phyloP scores from a whole-genome alignment of 768 basidiomycete genomes.

The Suillus spraguei region DNA sequence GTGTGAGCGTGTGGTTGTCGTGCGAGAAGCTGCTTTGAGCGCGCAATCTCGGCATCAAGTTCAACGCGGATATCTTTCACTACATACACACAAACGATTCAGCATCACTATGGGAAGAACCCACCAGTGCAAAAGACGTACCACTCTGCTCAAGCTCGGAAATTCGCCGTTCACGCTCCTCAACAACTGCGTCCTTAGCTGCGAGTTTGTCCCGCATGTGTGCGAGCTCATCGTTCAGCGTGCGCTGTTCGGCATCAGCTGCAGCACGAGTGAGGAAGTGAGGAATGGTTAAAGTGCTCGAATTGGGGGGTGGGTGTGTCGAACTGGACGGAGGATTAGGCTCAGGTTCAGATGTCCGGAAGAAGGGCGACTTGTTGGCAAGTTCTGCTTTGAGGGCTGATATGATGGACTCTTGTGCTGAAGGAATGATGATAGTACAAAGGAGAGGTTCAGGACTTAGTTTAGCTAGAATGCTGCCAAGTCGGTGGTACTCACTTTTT shows the following conservation, averaged over 20 bases:
- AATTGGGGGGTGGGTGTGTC: not conserved
- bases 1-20: slow-evolving; percentile 41
- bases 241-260: slow-evolving; percentile 67
- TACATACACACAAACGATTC: slow-evolving; percentile 27
- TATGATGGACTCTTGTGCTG: slow-evolving; percentile 56
- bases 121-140: slow-evolving; percentile 30
- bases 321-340: not conserved
- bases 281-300: slow-evolving; percentile 39
- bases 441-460: not conserved
- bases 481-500: slow-evolving; percentile 44
- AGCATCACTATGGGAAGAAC: slow-evolving; percentile 8
- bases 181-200: slow-evolving; percentile 43
- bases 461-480: not conserved
- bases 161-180: slow-evolving; percentile 49
- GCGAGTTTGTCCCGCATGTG: slow-evolving; percentile 46
- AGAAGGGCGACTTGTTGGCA: slow-evolving; percentile 55
- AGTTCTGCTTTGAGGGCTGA: slow-evolving; percentile 52
- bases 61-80: slow-evolving; percentile 55
- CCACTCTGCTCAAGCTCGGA: slow-evolving; percentile 49
- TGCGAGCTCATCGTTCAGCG: slow-evolving; percentile 48
- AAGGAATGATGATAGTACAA: slow-evolving; percentile 12
- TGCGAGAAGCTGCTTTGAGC: slow-evolving; percentile 45
- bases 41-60: slow-evolving; percentile 64
- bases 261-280: slow-evolving; percentile 75
- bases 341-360: slow-evolving; percentile 30